These are phyloP conservation scores for Sclerotinia spermophila DNA, from an alignment of 2,329 filamentous ascomycete genomes.

Conservation along the genomic window DNA sequence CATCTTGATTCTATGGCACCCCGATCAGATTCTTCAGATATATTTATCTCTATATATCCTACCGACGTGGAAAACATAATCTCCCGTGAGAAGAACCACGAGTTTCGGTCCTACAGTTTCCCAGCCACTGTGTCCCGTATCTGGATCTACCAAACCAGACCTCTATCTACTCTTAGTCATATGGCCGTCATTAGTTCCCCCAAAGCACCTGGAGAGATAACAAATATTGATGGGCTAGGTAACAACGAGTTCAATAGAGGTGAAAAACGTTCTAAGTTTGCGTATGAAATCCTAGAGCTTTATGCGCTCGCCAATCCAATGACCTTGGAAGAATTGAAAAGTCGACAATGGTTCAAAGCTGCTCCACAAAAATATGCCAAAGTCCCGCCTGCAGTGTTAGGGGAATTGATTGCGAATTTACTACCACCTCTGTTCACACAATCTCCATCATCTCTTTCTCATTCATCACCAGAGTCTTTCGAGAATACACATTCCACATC, in stretches of 20 bases:
- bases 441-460: not conserved
- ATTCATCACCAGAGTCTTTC: not conserved
- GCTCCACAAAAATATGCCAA: constrained; percentile 51
- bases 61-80: constrained; percentile 49
- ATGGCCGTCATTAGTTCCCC: constrained; percentile 53
- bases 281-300: constrained; percentile 53
- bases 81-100: constrained; percentile 49
- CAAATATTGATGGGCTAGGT: constrained; percentile 44
- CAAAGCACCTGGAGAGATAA: constrained; percentile 47
- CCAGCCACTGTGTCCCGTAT: constrained; percentile 54
- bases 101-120: constrained; percentile 55
- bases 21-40: constrained; percentile 50
- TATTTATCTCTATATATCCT: constrained; percentile 50
- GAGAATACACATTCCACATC: not conserved
- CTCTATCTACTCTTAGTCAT: constrained; percentile 50
- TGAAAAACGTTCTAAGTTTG: constrained; percentile 31
- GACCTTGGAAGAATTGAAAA: constrained; percentile 48
- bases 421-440: constrained; percentile 48
- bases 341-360: constrained; percentile 51
- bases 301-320: constrained; percentile 62
- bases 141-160: constrained; percentile 56
- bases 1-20: constrained; percentile 47
- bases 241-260: constrained; percentile 45
- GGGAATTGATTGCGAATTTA: constrained; percentile 56
- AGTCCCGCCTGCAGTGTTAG: constrained; percentile 54